A percentile compares a stretch with the other conserved stretches of the same genome.
Conservation (phyloP, 352 stramenopile genomes). For the Albugo candida region DNA sequence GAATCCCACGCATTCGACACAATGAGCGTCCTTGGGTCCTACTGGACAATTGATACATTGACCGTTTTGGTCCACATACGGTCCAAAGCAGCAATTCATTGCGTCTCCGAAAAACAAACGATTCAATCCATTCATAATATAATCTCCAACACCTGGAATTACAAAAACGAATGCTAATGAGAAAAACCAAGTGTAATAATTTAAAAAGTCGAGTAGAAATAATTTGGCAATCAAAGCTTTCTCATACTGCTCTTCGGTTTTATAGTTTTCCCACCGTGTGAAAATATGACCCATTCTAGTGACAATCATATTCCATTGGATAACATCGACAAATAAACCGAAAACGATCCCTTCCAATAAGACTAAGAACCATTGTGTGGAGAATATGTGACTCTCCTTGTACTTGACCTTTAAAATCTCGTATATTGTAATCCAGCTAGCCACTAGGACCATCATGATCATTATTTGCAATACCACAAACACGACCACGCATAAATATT, state of each 20-base stretch:
- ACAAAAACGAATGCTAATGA: slow-evolving; percentile 77
- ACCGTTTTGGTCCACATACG: slow-evolving; percentile 57
- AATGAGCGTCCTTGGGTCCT: slow-evolving; percentile 37
- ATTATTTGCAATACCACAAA: slow-evolving; percentile 70
- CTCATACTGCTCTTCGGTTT: slow-evolving; percentile 70
- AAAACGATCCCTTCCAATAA: slow-evolving; percentile 67
- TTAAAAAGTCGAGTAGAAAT: slow-evolving; percentile 74
- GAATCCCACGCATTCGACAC: slow-evolving; percentile 54
- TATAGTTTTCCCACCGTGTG: slow-evolving; percentile 79
- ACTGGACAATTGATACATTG: slow-evolving; percentile 40
- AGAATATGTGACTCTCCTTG: slow-evolving; percentile 53
- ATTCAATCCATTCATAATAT: slow-evolving; percentile 72
- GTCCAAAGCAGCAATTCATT: slow-evolving; percentile 78
- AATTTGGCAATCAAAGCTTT: slow-evolving; percentile 66
- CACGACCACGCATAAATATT: slow-evolving; percentile 50
- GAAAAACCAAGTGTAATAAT: slow-evolving; percentile 87
- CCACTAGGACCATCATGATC: slow-evolving; percentile 78
- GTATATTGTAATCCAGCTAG: slow-evolving; percentile 74
- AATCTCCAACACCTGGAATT: slow-evolving; percentile 62
- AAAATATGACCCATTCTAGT: slow-evolving; percentile 73
- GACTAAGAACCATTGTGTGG: slow-evolving; percentile 69
- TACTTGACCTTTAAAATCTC: slow-evolving; percentile 76
- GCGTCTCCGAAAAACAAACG: slow-evolving; percentile 57
- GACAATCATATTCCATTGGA: slow-evolving; percentile 80
- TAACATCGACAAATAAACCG: slow-evolving; percentile 72